Base-by-base conservation (phyloP, 306 rosid species). In the Cicer pinnatifidum region DNA sequence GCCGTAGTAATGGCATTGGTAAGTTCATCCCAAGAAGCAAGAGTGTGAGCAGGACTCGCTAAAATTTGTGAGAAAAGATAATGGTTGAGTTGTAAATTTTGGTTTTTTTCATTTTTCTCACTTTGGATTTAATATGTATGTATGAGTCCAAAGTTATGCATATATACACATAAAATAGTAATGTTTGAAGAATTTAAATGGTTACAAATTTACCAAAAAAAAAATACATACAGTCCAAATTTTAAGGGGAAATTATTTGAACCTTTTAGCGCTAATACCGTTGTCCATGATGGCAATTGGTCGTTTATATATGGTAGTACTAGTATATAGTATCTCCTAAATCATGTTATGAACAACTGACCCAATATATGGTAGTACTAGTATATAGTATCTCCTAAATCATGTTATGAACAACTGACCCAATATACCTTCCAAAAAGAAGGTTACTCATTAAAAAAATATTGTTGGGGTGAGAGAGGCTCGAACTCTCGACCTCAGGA, bases 401-500 rank as follows among this genome's bases (percentile, higher is more conserved):
- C 20, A n/a, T n/a, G n/a, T n/a, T n/a, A n/a, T n/a, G n/a, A n/a
- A n/a, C 19, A 17, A 17, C 19, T 17, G 0, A 10, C 9, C 3
- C 2, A 23, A 17, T 1, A 1, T 12, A 45, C 50, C 1, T 45
- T 1, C 3, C 3, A 28, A 28, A 3, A 28, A 28, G 3, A 28
- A 28, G 0, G 2, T 23, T 23, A 23, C 3, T 23, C 28, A 23
- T 1, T 23, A 1, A 23, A 23, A 1, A 23, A 23, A 23, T 1
- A 1, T 23, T 23, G 4, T 2, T 48, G 88, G 92, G 88, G 85
- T 83, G 86, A 85, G 89, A 88, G 88, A 85, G 89, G 89, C 86
- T 88, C 88, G 89, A 83, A 88, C 89, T 85, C 85, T 79, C 92
- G 89, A 88, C 92, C 89, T 85, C 88, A 88, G 89, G 89, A 85